Percentiles rank a stretch among this genome's conserved stretches.
phyloP scores from a whole-genome alignment of 495 filamentous ascomycete species.

The Barbatosphaeria neglecta region DNA sequence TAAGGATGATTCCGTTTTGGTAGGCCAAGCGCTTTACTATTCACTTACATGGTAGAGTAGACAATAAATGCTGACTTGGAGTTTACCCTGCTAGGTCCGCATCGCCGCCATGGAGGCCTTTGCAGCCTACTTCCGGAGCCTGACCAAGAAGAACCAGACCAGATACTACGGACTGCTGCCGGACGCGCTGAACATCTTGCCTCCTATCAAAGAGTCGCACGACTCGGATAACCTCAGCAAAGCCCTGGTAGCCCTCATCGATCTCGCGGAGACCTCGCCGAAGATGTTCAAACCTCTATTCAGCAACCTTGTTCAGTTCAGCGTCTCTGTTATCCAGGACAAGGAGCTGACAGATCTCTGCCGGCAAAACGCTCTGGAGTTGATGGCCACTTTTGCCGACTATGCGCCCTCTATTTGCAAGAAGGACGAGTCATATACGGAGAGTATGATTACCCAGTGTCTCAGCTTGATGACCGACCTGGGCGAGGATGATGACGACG shows the following conservation, averaged over 20 bases:
- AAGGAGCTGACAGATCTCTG: conserved; percentile 85
- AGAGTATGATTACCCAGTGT: conserved; percentile 97
- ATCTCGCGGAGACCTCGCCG: conserved; percentile 79
- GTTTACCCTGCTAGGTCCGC: conserved; percentile 44
- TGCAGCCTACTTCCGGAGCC: conserved; percentile 83
- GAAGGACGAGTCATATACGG: conserved; percentile 81
- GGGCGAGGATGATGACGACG: conserved; percentile 89
- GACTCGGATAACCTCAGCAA: conserved; percentile 85
- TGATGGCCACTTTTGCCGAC: conserved; percentile 98
- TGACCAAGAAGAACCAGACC: conserved; percentile 71
- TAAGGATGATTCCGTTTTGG: conserved; percentile 70
- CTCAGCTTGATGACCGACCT: conserved; percentile 99
- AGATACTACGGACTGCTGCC: conserved; percentile 82
- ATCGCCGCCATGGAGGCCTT: conserved; percentile 95
- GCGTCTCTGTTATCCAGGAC: conserved; percentile 83
- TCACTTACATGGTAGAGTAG: background rate
- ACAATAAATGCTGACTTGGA: background rate
- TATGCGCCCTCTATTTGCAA: conserved; percentile 86
- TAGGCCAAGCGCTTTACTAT: too few species aligned
- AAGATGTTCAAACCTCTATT: conserved; percentile 96
- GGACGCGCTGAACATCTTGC: conserved; percentile 82
- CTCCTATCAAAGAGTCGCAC: conserved; percentile 77
- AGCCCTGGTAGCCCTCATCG: conserved; percentile 80
- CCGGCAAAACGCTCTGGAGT: conserved; percentile 86
- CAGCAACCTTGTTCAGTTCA: conserved; percentile 81